phyloP scores from a whole-genome alignment of 441 rosid genomes.

The Capsella rubella region DNA sequence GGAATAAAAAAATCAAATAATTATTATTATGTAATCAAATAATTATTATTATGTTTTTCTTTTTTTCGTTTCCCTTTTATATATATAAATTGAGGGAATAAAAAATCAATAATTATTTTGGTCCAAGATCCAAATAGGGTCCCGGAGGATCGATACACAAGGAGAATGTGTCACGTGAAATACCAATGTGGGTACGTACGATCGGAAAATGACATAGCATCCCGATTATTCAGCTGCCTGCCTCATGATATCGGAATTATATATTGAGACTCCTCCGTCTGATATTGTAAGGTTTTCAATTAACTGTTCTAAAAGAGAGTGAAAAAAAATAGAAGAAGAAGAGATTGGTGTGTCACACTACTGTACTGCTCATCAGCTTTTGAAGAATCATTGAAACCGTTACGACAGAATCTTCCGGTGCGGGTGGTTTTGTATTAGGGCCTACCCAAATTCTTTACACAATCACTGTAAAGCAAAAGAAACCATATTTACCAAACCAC shows the following conservation, averaged over 20 bases:
- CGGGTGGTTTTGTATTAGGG: neutral
- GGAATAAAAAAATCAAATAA: neutral
- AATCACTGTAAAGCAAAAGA: neutral
- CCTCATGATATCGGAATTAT: neutral
- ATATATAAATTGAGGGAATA: neutral
- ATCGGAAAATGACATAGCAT: constrained; percentile 33
- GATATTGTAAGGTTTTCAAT: neutral
- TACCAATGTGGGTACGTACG: constrained; percentile 21
- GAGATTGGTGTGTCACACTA: too few species aligned
- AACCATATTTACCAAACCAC: neutral
- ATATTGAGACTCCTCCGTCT: too few species aligned
- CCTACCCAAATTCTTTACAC: constrained; percentile 20
- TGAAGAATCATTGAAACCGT: constrained; percentile 26
- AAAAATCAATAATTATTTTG: neutral
- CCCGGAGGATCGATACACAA: constrained; percentile 5
- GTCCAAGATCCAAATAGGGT: constrained; percentile 10
- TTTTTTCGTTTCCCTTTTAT: neutral
- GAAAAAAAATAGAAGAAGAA: neutral
- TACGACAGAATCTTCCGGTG: constrained; percentile 30
- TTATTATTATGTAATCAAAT: neutral
- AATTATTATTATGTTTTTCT: neutral
- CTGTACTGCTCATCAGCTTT: constrained; percentile 2
- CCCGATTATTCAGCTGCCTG: neutral
- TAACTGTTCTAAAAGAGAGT: neutral
- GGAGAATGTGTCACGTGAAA: constrained; percentile 28